Evolutionary conservation across 2,329 filamentous ascomycete species (phyloP).

Genomic region (Tothia fuscella): DNA sequence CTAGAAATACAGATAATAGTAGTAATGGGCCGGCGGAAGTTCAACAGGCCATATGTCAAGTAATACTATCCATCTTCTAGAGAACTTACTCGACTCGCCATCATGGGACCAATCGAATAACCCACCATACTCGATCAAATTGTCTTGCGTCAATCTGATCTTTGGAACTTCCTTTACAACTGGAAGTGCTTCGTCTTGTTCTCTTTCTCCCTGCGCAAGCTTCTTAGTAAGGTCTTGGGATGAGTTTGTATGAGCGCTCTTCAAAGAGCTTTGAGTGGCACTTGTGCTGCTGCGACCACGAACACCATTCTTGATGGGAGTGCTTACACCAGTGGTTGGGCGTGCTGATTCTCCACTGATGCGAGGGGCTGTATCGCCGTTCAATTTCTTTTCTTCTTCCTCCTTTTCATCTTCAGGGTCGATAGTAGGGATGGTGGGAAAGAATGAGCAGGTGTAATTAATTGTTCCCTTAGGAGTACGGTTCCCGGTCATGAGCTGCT

Average conservation of each 20-base stretch:
- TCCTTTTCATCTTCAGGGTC: conserved; percentile 76
- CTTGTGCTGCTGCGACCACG: conserved; percentile 6
- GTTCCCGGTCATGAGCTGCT: conserved; percentile 41
- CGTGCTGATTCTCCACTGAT: conserved; percentile 5
- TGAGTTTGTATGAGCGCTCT: conserved; percentile 1
- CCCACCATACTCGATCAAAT: conserved; percentile 66
- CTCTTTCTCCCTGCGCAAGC: conserved; percentile 7
- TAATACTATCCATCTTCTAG: conserved; percentile 13
- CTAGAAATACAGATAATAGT: conserved; percentile 3
- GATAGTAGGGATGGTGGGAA: conserved; percentile 72
- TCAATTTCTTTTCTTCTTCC: conserved; percentile 25
- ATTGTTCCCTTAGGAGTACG: conserved; percentile 73
- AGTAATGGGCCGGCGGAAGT: neutral
- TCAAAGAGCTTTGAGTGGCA: conserved; percentile 3
- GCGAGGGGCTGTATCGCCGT: conserved; percentile 3
- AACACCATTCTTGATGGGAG: conserved; percentile 5
- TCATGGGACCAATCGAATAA: conserved; percentile 1
- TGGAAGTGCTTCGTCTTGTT: conserved; percentile 26
- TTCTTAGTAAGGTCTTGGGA: conserved; percentile 21
- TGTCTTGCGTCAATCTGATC: conserved; percentile 64
- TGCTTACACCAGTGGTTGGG: neutral
- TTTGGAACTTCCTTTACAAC: conserved; percentile 52
- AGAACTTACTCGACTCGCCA: conserved; percentile 10
- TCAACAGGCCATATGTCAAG: neutral
- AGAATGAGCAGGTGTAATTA: conserved; percentile 78